These are phyloP conservation scores for Macrocystidia cucumis DNA, from an alignment of 1,284 basidiomycete genomes.

Conservation along the genomic window DNA sequence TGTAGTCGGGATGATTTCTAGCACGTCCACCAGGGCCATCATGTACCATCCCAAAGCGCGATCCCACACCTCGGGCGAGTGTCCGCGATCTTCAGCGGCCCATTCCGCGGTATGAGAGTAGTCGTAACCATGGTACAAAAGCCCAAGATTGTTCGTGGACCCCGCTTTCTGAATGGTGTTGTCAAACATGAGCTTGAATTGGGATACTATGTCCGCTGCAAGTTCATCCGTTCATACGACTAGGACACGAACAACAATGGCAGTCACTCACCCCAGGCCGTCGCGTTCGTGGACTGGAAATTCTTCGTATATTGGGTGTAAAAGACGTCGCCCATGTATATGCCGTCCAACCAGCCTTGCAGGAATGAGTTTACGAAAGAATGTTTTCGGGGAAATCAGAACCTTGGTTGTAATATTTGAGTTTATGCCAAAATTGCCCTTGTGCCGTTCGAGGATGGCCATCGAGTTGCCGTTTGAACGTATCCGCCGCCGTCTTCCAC, in stretches of 20 bases:
- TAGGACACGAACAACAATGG: too few species aligned
- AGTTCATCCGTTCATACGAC: too few species aligned
- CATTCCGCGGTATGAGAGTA: conserved; percentile 31
- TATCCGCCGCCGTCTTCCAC: conserved; percentile 31
- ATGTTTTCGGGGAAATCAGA: neutral
- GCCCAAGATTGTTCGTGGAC: conserved; percentile 28
- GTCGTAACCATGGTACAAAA: conserved; percentile 45
- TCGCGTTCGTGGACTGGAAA: conserved; percentile 28
- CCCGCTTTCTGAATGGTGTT: conserved; percentile 32
- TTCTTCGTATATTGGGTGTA: conserved; percentile 31
- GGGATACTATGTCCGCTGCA: conserved; percentile 31
- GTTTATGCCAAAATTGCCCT: conserved; percentile 38
- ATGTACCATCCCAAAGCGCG: conserved; percentile 42
- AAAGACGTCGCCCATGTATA: conserved; percentile 41
- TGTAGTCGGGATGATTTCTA: conserved; percentile 28
- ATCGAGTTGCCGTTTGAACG: conserved; percentile 28
- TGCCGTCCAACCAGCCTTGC: conserved; percentile 38
- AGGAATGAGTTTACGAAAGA: neutral
- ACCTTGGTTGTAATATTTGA: conserved; percentile 35
- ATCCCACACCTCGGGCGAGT: conserved; percentile 41
- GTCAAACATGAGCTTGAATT: conserved; percentile 36
- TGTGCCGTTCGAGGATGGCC: conserved; percentile 32
- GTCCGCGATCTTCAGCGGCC: conserved; percentile 37
- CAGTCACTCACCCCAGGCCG: conserved; percentile 30
- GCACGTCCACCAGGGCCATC: conserved; percentile 41